phyloP scores from a whole-genome alignment of 768 basidiomycete species.

The Chlorophyllum brunneum region DNA sequence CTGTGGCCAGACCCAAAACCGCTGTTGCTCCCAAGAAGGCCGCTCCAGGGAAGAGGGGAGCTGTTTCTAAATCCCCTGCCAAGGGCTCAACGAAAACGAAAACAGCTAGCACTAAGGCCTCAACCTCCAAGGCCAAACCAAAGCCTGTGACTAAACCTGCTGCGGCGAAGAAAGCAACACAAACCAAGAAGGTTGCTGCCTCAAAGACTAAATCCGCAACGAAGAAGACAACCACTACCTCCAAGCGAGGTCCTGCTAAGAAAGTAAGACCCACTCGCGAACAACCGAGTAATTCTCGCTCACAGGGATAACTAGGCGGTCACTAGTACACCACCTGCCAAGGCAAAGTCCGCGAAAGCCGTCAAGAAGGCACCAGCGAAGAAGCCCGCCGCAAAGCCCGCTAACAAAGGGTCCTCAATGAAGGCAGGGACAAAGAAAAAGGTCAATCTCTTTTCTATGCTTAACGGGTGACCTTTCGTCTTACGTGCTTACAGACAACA shows the following conservation, averaged over 20 bases:
- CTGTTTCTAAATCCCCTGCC: constrained; percentile 19
- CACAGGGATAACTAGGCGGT: constrained; percentile 26
- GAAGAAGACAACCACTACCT: constrained; percentile 34
- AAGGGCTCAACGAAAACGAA: constrained; percentile 10
- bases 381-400: constrained; percentile 27
- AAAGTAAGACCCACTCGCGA: constrained; percentile 26
- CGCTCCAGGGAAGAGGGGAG: constrained; percentile 22
- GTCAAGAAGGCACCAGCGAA: constrained; percentile 35
- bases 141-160: constrained; percentile 28
- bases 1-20: constrained; percentile 21
- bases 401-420: constrained; percentile 24
- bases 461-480: background rate
- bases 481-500: constrained; percentile 21
- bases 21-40: constrained; percentile 16
- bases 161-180: constrained; percentile 28
- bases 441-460: constrained; percentile 18
- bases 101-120: constrained; percentile 20
- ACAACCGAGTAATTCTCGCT: constrained; percentile 5
- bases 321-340: constrained; percentile 37
- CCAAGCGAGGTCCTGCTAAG: constrained; percentile 36
- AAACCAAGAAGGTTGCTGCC: constrained; percentile 33
- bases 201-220: constrained; percentile 33
- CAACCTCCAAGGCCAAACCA: constrained; percentile 27
- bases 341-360: constrained; percentile 38
- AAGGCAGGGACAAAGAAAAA: constrained; percentile 29